Evolutionary conservation across 495 filamentous ascomycete species (phyloP), one percentile per base, ranked within the genome.

Genomic region (Evernia prunastri): DNA sequence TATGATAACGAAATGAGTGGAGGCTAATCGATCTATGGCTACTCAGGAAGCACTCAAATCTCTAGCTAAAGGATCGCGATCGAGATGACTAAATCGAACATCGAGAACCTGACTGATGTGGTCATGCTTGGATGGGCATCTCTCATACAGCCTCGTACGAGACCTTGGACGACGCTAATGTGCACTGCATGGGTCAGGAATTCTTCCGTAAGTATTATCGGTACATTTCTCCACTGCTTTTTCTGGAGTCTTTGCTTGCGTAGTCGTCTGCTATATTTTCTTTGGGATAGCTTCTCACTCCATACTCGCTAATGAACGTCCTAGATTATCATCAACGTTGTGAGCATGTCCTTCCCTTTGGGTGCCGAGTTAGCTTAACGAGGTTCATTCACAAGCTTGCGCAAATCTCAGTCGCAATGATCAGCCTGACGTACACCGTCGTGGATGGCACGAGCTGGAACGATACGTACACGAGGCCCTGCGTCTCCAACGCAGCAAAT

Each of bases 31-130:
- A 39, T 20, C n/a, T 20, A 7, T 36, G 39, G 43, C 42, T 37
- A 18, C 11, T 29, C 47, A 61, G 57, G 67, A 69, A 63, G 67
- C 57, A 54, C 67, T 69, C 64, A 69, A 69, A 58, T 27, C 66
- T 17, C 23, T 66, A 25, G 67, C 67, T 1, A 69, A 64, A 63
- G 64, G 37, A n/a, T 59, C 23, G 17, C 13, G 29, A 47, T 40
- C n/a, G 45, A 63, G 31, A 53, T 58, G 67, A 33, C 12, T 63
- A 17, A 25, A 37, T 23, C 51, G 12, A 37, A 53, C 51, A 42
- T 64, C 31, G 67, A 69, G 20, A 69, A 56, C 25, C 31, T 67
- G 29, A 63, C 40, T 31, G 58, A 60, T 18, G 61, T 69, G 4
- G 6, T 60, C 12, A n/a, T 12, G 4, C 54, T 69, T 37, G 59